Percentiles rank a stretch among this genome's conserved stretches.
These are phyloP conservation scores for Aspergillus jensenii DNA, from an alignment of 2,329 filamentous ascomycete species.

Conservation along the genomic window DNA sequence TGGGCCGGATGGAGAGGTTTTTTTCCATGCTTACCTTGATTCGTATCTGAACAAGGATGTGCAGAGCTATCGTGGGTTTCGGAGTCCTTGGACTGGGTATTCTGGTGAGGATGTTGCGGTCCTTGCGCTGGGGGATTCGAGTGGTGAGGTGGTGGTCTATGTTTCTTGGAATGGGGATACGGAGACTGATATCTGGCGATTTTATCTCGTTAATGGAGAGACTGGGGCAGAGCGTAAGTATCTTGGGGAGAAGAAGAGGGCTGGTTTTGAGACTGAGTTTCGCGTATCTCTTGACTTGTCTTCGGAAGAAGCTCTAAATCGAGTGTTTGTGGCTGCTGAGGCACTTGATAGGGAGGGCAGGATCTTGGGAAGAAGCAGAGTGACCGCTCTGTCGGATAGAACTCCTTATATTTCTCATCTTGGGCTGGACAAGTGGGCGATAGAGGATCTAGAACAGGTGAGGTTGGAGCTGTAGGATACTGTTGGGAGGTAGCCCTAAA, in stretches of 20 bases:
- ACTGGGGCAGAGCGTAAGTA: neutral
- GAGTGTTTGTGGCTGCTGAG: constrained; percentile 39
- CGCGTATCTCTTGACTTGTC: constrained; percentile 9
- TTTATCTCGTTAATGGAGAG: neutral
- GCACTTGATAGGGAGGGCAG: constrained; percentile 26
- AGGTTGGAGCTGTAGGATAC: neutral
- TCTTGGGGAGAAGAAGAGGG: neutral
- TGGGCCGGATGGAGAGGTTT: constrained; percentile 22
- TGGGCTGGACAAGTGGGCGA: accelerated
- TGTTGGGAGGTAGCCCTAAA: too few species aligned
- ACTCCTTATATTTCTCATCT: neutral
- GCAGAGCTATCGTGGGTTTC: constrained; percentile 37
- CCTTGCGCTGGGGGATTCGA: constrained; percentile 29
- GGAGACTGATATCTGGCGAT: constrained; percentile 42
- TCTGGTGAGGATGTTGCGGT: constrained; percentile 32
- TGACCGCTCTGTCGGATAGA: neutral
- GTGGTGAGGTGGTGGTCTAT: constrained; percentile 38
- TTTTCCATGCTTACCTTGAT: constrained; percentile 37
- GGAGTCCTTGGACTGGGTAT: constrained; percentile 37
- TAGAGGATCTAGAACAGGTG: neutral
- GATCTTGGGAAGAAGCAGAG: constrained; percentile 16
- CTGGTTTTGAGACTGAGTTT: constrained; percentile 30
- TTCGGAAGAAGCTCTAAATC: constrained; percentile 18
- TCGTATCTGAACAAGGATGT: constrained; percentile 17
- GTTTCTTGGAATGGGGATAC: constrained; percentile 56